Evolutionary conservation across 2,329 filamentous ascomycete species (phyloP), one percentile per base, ranked within the genome.

Genomic region (Podosphaera fusca): DNA sequence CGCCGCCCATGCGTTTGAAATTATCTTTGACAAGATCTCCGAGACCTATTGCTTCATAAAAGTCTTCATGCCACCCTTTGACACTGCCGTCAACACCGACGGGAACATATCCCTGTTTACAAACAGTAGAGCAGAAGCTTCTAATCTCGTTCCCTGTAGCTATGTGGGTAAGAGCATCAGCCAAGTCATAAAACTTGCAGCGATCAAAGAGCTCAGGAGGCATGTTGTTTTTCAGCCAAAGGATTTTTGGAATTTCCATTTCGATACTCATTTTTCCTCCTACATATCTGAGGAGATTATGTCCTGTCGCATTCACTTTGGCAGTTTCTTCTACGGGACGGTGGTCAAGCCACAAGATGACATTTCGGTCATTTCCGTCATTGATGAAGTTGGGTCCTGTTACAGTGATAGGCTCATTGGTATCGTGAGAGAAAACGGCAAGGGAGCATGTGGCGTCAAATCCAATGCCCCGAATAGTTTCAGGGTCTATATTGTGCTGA

Each of bases 201-300:
- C 84, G 81, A 57, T 83, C 82, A 65, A 96, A 98, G 14, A 92
- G 75, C 65, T 95, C 86, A 57, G 84, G 77, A 2, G 92, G 85
- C 92, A 98, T 96, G 72, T 96, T 80, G 71, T 95, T 95, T 77
- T 96, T 96, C 67, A 98, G 77, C 92, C 92, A 98, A 58, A 96
- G 76, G 1, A 95, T 87, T 73, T 98, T 98, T 61, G 92, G 92
- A 57, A 98, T 94, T 70, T 98, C 92, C 92, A 98, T 98, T 74
- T 98, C 92, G 62, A 95, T 90, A 68, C 87, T 95, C 92, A 98
- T 98, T 69, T 85, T 90, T 61, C 92, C 92, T 63, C 92, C 92
- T 21, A 98, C 92, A 67, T 98, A 98, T 66, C 88, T 85, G 59
- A 98, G 79, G 56, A 98, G 75, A 69, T 94, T 92, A 74, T 98